Percentiles rank a stretch among this genome's conserved stretches.
Conservation (phyloP, 2,329 filamentous ascomycete species). For the Cordyceps pruinosa region DNA sequence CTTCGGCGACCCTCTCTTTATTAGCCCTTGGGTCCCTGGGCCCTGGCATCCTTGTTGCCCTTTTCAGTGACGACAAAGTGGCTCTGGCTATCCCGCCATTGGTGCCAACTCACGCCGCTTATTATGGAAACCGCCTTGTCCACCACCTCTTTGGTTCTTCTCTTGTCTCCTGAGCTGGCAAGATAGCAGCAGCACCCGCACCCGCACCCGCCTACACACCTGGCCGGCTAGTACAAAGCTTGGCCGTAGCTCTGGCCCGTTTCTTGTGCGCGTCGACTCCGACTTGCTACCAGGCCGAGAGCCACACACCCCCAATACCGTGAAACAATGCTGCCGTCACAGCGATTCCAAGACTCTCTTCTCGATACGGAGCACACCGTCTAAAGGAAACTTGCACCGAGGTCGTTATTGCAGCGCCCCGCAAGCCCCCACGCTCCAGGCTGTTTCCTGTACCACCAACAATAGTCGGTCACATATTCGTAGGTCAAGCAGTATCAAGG, state of each 20-base stretch:
- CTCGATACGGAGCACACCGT: conserved; percentile 2
- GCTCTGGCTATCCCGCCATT: conserved; percentile 7
- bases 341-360: neutral
- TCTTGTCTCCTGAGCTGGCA: neutral
- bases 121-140: neutral
- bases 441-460: conserved; percentile 5
- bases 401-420: conserved; percentile 6
- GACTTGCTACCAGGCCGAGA: neutral
- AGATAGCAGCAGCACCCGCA: neutral
- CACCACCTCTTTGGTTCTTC: conserved; percentile 1
- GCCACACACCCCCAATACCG: neutral
- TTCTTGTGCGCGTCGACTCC: neutral
- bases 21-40: neutral
- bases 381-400: conserved; percentile 1
- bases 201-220: neutral
- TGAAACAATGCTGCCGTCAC: neutral
- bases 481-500: conserved; percentile 9
- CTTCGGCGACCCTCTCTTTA: conserved; percentile 8
- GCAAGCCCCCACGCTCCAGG: conserved; percentile 5
- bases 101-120: conserved; percentile 4
- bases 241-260: neutral
- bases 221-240: neutral
- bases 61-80: conserved; percentile 2
- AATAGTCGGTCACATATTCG: conserved; percentile 5
- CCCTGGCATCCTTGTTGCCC: neutral